phyloP scores from a whole-genome alignment of 306 rosid genomes.

The Lathyrus oleraceus region DNA sequence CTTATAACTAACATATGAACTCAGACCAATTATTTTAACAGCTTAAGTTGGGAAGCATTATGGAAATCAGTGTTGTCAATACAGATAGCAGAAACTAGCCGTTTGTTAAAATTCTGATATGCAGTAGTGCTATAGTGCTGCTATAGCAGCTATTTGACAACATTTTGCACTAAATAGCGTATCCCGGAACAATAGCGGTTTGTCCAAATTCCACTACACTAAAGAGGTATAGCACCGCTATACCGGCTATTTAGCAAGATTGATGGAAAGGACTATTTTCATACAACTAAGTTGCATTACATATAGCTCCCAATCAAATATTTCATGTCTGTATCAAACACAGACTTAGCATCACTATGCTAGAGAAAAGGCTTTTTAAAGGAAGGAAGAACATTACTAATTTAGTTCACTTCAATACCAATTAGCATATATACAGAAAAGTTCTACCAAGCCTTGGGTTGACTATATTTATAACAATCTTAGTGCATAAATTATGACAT shows the following conservation, averaged over 20 bases:
- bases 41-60: background rate
- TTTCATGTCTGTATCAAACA: background rate
- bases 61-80: background rate
- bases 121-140: too few species aligned
- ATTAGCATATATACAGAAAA: background rate
- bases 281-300: background rate
- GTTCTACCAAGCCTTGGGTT: background rate
- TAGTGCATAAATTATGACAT: background rate
- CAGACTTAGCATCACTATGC: background rate
- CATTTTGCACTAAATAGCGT: too few species aligned
- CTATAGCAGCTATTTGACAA: too few species aligned
- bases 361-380: background rate
- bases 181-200: too few species aligned
- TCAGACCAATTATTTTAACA: background rate
- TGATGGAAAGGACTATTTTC: background rate
- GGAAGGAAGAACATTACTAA: background rate
- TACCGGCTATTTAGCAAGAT: too few species aligned
- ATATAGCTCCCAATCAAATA: background rate
- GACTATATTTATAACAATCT: background rate
- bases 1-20: conserved; percentile 2
- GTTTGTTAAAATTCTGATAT: too few species aligned
- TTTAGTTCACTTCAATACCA: background rate
- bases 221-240: too few species aligned
- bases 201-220: too few species aligned
- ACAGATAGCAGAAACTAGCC: too few species aligned